phyloP scores from a whole-genome alignment of 78 protist species.

The Speleostelium caveatum region DNA sequence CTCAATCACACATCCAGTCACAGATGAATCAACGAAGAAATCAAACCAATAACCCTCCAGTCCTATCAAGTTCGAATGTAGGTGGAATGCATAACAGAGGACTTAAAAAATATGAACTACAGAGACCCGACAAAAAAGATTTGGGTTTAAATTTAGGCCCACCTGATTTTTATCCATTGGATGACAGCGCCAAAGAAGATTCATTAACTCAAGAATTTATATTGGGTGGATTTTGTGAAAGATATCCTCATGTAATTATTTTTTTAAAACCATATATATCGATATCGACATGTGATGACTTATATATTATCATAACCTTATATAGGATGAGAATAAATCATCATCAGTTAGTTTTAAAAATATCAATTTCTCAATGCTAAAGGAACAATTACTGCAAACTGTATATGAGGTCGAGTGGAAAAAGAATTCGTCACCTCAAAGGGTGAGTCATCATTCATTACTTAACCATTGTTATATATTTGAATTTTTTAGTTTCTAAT shows the following conservation, averaged over 20 bases:
- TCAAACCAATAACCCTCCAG: not conserved
- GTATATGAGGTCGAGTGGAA: slow-evolving; percentile 74
- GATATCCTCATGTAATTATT: slow-evolving; percentile 2
- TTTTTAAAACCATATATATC: not conserved
- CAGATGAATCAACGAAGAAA: not conserved
- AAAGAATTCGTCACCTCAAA: slow-evolving; percentile 16
- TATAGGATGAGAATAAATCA: slow-evolving; percentile 46
- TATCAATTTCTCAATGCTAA: slow-evolving; percentile 45
- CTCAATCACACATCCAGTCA: not conserved
- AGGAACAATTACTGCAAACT: slow-evolving; percentile 55
- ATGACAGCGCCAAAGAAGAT: slow-evolving; percentile 40
- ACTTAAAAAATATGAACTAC: slow-evolving; percentile 47
- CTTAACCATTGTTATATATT: not conserved
- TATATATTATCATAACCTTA: not conserved
- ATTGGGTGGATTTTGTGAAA: slow-evolving; percentile 66
- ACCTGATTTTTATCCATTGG: slow-evolving; percentile 71
- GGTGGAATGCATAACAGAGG: slow-evolving; percentile 1
- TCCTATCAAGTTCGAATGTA: slow-evolving; percentile 1
- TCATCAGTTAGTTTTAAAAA: slow-evolving; percentile 31
- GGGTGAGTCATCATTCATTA: not conserved
- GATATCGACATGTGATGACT: not conserved
- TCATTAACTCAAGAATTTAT: slow-evolving; percentile 46
- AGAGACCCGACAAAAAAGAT: slow-evolving; percentile 59
- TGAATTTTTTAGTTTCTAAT: not conserved
- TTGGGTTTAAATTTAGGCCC: slow-evolving; percentile 61